Evolutionary conservation across 495 filamentous ascomycete genomes (phyloP).

Genomic region (Trichoderma erinaceum): DNA sequence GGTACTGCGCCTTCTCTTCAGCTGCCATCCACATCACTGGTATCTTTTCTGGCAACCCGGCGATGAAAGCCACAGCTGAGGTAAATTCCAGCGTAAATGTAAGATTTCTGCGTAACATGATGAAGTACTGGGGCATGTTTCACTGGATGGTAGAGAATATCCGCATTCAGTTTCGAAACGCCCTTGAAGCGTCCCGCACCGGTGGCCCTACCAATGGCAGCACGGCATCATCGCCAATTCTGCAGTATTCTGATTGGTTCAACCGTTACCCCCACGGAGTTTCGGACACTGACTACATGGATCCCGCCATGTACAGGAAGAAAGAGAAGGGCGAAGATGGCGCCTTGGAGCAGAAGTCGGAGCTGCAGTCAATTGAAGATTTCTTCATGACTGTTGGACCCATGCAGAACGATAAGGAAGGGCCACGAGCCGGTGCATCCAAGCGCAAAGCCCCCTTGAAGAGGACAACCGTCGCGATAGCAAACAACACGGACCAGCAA

Average conservation of each 20-base stretch:
- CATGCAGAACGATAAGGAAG: constrained; percentile 41
- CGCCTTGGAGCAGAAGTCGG: constrained; percentile 75
- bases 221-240: constrained; percentile 56
- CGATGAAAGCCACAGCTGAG: constrained; percentile 71
- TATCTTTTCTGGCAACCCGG: constrained; percentile 71
- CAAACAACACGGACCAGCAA: constrained; percentile 30
- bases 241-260: constrained; percentile 98
- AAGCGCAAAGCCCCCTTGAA: constrained; percentile 42
- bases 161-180: constrained; percentile 80
- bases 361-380: constrained; percentile 89
- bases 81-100: constrained; percentile 84
- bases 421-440: constrained; percentile 25
- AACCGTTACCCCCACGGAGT: constrained; percentile 91
- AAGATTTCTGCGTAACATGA: constrained; percentile 87
- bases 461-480: constrained; percentile 37
- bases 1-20: constrained; percentile 89
- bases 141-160: constrained; percentile 92
- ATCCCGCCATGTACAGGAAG: constrained; percentile 59
- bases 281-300: constrained; percentile 73
- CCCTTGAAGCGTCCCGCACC: constrained; percentile 66
- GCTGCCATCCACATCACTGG: constrained; percentile 90
- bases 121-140: constrained; percentile 96
- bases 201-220: constrained; percentile 45
- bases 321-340: constrained; percentile 74
- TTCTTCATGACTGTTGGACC: constrained; percentile 84